Percentiles rank a stretch among this genome's conserved stretches.
phyloP scores from a whole-genome alignment of 2,329 filamentous ascomycete species.

The Zymoseptoria brevis region DNA sequence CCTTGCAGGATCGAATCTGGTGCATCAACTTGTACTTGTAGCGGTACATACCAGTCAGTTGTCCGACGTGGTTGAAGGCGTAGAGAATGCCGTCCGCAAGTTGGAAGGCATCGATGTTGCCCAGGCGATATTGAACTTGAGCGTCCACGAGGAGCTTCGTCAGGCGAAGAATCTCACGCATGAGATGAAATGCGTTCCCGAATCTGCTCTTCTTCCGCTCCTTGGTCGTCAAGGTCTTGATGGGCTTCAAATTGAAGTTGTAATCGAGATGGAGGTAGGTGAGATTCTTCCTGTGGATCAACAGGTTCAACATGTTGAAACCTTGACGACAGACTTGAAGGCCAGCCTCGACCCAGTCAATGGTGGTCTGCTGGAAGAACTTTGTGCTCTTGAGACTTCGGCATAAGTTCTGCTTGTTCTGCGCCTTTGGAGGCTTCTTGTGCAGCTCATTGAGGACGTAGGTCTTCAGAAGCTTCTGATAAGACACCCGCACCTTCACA shows the following conservation, averaged over 20 bases:
- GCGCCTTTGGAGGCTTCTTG: slow-evolving; percentile 88
- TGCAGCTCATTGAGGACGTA: slow-evolving; percentile 95
- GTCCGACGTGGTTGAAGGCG: slow-evolving; percentile 97
- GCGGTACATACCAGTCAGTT: slow-evolving; percentile 97
- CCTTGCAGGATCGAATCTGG: slow-evolving; percentile 97
- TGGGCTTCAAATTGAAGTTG: slow-evolving; percentile 98
- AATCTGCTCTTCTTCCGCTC: slow-evolving; percentile 99
- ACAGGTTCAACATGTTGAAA: slow-evolving; percentile 97
- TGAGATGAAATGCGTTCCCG: slow-evolving; percentile 96
- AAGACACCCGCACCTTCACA: slow-evolving; percentile 95
- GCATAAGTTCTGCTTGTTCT: slow-evolving; percentile 88
- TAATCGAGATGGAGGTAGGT: slow-evolving; percentile 98
- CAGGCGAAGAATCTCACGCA: slow-evolving; percentile 91
- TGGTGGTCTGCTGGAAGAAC: slow-evolving; percentile 98
- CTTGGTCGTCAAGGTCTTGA: slow-evolving; percentile 97
- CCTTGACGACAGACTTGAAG: slow-evolving; percentile 96
- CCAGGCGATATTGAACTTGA: slow-evolving; percentile 93
- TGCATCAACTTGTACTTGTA: slow-evolving; percentile 99
- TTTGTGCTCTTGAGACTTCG: slow-evolving; percentile 90
- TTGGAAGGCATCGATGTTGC: slow-evolving; percentile 98
- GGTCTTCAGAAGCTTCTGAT: slow-evolving; percentile 94
- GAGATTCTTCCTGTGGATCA: slow-evolving; percentile 97
- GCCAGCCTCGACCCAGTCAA: slow-evolving; percentile 98
- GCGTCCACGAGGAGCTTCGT: slow-evolving; percentile 98
- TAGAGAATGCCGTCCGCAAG: slow-evolving; percentile 98